phyloP scores from a whole-genome alignment of 768 basidiomycete species.

The Gloeopeniophorella convolvens region DNA sequence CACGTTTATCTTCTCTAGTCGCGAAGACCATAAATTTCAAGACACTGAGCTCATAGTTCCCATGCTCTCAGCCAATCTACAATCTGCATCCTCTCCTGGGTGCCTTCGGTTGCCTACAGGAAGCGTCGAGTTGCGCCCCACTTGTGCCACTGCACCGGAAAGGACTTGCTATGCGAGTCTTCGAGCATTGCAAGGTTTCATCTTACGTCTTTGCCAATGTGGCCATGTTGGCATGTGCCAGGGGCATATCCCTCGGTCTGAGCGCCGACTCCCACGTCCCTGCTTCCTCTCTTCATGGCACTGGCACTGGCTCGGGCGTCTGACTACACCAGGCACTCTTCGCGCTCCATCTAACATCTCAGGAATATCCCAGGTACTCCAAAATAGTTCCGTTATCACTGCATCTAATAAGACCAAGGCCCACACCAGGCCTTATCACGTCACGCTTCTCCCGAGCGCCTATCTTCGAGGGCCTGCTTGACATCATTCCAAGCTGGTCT shows the following conservation, averaged over 20 bases:
- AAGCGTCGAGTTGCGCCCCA: not conserved
- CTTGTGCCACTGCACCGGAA: not conserved
- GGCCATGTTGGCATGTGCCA: constrained; percentile 9
- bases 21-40: no score
- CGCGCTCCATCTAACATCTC: constrained; percentile 7
- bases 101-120: not conserved
- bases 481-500: constrained; percentile 35
- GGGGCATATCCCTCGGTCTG: not conserved
- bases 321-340: constrained; percentile 5
- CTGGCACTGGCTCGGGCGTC: not conserved
- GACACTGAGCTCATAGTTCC: no score
- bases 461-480: constrained; percentile 27
- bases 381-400: constrained; percentile 10
- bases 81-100: no score
- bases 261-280: constrained; percentile 19
- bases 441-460: constrained; percentile 2
- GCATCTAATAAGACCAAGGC: constrained; percentile 14
- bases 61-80: no score
- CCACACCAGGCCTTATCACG: not conserved
- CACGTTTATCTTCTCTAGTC: no score
- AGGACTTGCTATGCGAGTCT: not conserved
- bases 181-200: not conserved
- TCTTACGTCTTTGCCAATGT: constrained; percentile 10
- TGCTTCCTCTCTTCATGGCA: constrained; percentile 8
- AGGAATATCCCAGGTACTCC: constrained; percentile 5